Conservation (phyloP, 1,284 basidiomycete species). For the Leccinum glutinopallens region DNA sequence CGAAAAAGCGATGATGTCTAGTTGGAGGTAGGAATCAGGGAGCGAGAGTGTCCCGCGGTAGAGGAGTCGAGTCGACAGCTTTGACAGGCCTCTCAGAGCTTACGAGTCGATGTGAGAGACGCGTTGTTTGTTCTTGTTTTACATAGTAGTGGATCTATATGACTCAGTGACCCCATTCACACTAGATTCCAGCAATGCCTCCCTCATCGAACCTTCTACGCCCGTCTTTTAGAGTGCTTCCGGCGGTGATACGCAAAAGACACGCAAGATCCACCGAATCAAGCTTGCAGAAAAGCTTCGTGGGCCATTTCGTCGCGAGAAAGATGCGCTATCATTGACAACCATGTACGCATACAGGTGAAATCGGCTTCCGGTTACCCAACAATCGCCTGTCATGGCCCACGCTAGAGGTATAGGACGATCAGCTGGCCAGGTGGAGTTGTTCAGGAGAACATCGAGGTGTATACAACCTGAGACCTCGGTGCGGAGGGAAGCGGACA, state of each 20-base stretch:
- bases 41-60: slow-evolving; percentile 81
- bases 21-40: slow-evolving; percentile 66
- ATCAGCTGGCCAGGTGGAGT: background rate
- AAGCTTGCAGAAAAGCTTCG: too few species aligned
- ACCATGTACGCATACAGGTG: background rate
- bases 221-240: too few species aligned
- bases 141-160: too few species aligned
- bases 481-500: background rate
- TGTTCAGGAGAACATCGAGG: background rate
- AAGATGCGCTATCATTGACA: background rate
- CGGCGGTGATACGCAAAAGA: too few species aligned
- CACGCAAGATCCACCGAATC: too few species aligned
- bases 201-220: too few species aligned
- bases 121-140: background rate
- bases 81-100: slow-evolving; percentile 1
- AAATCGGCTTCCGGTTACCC: background rate
- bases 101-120: too few species aligned
- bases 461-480: background rate
- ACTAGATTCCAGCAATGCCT: too few species aligned
- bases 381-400: background rate
- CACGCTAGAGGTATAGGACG: background rate
- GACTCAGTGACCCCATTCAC: too few species aligned
- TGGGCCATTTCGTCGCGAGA: too few species aligned
- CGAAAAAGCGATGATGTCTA: slow-evolving; percentile 73
- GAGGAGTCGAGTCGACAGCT: slow-evolving; percentile 32